Conservation (phyloP, 345 rosid species). For the Citrus cavaleriei region DNA sequence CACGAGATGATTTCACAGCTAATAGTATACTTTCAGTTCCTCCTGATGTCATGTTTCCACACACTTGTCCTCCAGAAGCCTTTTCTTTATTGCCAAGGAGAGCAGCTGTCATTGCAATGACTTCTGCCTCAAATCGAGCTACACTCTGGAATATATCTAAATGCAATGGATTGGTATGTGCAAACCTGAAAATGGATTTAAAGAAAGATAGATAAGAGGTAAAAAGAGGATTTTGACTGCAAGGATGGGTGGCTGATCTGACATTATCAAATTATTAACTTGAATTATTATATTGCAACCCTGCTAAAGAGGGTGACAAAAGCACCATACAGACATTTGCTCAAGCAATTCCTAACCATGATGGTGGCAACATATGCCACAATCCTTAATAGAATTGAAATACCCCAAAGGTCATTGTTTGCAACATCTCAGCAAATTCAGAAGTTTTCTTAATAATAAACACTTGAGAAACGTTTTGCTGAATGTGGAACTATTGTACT, state of each 20-base stretch:
- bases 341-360: background rate
- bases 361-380: background rate
- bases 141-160: constrained; percentile 83
- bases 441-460: background rate
- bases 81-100: constrained; percentile 70
- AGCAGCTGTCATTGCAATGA: constrained; percentile 94
- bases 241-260: background rate
- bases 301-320: background rate
- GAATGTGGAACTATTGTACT: background rate
- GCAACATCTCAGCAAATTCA: background rate
- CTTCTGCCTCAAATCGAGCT: constrained; percentile 86
- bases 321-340: background rate
- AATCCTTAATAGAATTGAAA: background rate
- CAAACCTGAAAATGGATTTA: constrained; percentile 64
- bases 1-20: constrained; percentile 93
- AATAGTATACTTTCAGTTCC: constrained; percentile 96
- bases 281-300: background rate
- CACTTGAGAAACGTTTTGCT: background rate
- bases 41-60: constrained; percentile 99
- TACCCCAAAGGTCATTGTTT: background rate
- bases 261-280: background rate
- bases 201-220: background rate
- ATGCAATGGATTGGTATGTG: constrained; percentile 95
- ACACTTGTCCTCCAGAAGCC: constrained; percentile 75
- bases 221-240: background rate